Evolutionary conservation across 352 stramenopile species (phyloP), one percentile per base, ranked within the genome.

Genomic region (Phytophthora vignae): DNA sequence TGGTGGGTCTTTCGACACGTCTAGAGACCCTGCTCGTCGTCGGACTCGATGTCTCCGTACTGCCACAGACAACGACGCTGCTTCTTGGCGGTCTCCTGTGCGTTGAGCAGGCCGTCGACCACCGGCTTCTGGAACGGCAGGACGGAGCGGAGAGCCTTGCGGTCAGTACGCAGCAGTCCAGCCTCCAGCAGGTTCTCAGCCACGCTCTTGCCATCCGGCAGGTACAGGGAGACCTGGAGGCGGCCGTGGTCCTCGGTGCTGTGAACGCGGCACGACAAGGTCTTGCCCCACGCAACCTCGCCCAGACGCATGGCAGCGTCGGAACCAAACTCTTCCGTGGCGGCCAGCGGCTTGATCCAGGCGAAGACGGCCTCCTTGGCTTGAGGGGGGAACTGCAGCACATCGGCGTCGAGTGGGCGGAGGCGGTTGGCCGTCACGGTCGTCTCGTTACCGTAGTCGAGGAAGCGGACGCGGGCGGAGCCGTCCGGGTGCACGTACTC

Each of bases 11-110:
- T 64, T 62, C 9, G 25, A 53, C 46, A 36, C 48, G 19, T 55
- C 67, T 76, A 80, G 21, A 79, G 40, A 17, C 69, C 67, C 8
- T 81, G 50, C 64, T 98, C 96, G 64, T 99, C 97, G 63, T 99
- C 96, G 62, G 98, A 98, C 69, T 98, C 95, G 53, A 99, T 93
- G 71, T 99, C 97, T 22, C 97, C 97, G 79, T 99, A 99, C 67
- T 93, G 88, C 97, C 97, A 99, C 81, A 99, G 90, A 61, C 95
- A 96, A 62, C 94, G 77, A 54, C 96, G 95, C 70, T 94, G 92
- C 67, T 92, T 96, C 77, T 98, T 97, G 11, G 97, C 97, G 27
- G 64, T 81, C 50, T 98, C 89, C 76, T 99, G 94, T n/a, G 94
- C 94, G 40, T 81, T 83, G 38, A 94, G 69, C 40, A 99, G 81